Conservation (phyloP, 495 filamentous ascomycete genomes). For the Aspergillus leporis region DNA sequence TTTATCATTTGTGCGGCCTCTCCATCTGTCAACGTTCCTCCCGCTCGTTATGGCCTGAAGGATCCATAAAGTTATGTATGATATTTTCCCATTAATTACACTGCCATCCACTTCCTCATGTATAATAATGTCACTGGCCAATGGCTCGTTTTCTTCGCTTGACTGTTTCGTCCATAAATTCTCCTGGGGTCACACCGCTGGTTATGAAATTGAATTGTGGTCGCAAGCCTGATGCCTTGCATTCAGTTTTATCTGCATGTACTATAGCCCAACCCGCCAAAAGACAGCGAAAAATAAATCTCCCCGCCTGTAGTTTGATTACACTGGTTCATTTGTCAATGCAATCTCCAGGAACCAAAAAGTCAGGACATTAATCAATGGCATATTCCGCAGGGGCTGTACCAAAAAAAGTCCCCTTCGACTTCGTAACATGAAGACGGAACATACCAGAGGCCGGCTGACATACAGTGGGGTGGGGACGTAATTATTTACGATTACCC, state of each 20-base stretch:
- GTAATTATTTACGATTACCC: slow-evolving; percentile 16
- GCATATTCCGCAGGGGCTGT: slow-evolving; percentile 12
- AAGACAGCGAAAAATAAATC: not conserved
- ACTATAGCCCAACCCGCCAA: not conserved
- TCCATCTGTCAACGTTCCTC: not conserved
- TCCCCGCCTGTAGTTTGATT: not conserved
- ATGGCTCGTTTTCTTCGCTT: not conserved
- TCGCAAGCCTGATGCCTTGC: not conserved
- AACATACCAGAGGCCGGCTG: slow-evolving; percentile 12
- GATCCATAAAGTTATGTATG: not conserved
- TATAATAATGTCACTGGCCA: not conserved
- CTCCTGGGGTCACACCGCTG: slow-evolving; percentile 10
- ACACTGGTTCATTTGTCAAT: not conserved
- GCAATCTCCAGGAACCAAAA: not conserved
- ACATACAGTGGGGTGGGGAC: slow-evolving; percentile 28
- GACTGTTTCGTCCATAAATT: not conserved
- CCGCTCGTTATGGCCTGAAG: not conserved
- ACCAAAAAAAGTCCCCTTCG: slow-evolving; percentile 5
- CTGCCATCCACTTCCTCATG: not conserved
- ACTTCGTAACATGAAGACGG: slow-evolving; percentile 10
- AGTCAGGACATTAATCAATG: not conserved
- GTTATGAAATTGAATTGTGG: not conserved
- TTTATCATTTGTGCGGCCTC: not conserved
- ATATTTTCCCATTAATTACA: not conserved
- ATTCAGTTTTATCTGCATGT: not conserved